These are phyloP conservation scores for Naganishia liquefaciens DNA, from an alignment of 1,284 basidiomycete genomes.

Conservation along the genomic window DNA sequence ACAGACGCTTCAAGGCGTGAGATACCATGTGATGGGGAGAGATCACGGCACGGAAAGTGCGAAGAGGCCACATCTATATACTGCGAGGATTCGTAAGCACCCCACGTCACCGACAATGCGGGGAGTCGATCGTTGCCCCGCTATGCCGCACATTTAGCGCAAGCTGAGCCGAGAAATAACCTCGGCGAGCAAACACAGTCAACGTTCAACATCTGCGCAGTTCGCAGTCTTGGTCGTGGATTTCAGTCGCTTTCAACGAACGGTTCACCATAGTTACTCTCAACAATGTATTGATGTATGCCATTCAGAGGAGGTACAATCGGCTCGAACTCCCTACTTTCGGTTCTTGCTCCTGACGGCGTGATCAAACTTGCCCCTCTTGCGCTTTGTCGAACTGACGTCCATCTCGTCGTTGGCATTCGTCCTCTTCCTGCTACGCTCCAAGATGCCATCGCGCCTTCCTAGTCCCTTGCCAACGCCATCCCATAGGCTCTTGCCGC, in stretches of 20 bases:
- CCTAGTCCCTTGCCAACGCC: constrained; percentile 67
- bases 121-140: constrained; percentile 1
- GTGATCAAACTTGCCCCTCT: constrained; percentile 74
- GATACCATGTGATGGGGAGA: background rate
- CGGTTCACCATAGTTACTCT: too few relatives aligned
- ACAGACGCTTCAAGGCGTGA: background rate
- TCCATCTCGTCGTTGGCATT: constrained; percentile 50
- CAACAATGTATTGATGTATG: background rate
- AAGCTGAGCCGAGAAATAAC: too few relatives aligned
- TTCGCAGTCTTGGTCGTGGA: too few relatives aligned
- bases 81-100: too few relatives aligned
- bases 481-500: constrained; percentile 53
- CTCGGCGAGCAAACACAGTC: too few relatives aligned
- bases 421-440: constrained; percentile 53
- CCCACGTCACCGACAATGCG: background rate
- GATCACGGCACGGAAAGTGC: too few relatives aligned
- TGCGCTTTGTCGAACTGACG: constrained; percentile 57
- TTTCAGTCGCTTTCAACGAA: too few relatives aligned
- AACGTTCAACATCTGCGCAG: too few relatives aligned
- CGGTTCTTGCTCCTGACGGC: constrained; percentile 50
- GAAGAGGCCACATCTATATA: too few relatives aligned
- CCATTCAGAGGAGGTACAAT: background rate
- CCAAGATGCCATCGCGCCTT: constrained; percentile 65
- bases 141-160: background rate
- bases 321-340: constrained; percentile 14